Percentiles rank a stretch among this genome's conserved stretches.
phyloP scores from a whole-genome alignment of 805 yeast species.

The Ogataea kodamae region DNA sequence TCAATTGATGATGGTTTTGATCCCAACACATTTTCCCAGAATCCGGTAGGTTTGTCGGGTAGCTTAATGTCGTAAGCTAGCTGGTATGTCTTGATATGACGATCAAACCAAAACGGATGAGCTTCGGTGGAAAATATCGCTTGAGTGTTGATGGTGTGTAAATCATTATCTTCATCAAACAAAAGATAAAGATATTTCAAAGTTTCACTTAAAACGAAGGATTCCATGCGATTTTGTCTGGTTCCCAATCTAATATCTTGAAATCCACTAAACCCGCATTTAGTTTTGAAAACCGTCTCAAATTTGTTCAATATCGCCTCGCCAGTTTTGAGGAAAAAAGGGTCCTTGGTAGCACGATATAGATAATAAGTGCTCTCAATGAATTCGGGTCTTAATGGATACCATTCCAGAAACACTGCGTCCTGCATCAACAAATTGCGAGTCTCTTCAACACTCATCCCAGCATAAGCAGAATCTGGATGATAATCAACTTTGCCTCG shows the following conservation, averaged over 20 bases:
- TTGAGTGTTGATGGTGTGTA: slow-evolving; percentile 35
- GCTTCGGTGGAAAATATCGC: slow-evolving; percentile 80
- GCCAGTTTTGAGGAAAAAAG: slow-evolving; percentile 76
- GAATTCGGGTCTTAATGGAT: slow-evolving; percentile 89
- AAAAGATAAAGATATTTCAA: slow-evolving; percentile 45
- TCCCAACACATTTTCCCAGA: slow-evolving; percentile 4
- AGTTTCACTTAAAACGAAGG: slow-evolving; percentile 85
- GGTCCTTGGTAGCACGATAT: slow-evolving; percentile 82
- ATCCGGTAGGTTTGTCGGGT: slow-evolving; percentile 9
- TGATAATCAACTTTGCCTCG: slow-evolving; percentile 14
- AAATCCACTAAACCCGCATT: slow-evolving; percentile 80
- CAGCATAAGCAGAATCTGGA: slow-evolving; percentile 20
- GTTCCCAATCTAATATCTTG: slow-evolving; percentile 63
- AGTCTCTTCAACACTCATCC: slow-evolving; percentile 22
- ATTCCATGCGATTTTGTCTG: slow-evolving; percentile 81
- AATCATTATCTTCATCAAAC: slow-evolving; percentile 67
- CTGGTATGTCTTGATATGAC: slow-evolving; percentile 25
- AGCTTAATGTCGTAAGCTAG: slow-evolving; percentile 25
- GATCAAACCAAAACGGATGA: slow-evolving; percentile 78
- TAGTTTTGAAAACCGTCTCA: slow-evolving; percentile 46
- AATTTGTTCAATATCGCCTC: slow-evolving; percentile 57
- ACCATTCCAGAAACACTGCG: slow-evolving; percentile 73
- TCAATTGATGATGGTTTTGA: slow-evolving; percentile 10
- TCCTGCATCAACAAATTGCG: slow-evolving; percentile 27
- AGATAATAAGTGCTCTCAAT: slow-evolving; percentile 83